These are phyloP conservation scores for Aechmea fasciata DNA, from an alignment of 176 grass and related monocot genomes.

Conservation along the genomic window DNA sequence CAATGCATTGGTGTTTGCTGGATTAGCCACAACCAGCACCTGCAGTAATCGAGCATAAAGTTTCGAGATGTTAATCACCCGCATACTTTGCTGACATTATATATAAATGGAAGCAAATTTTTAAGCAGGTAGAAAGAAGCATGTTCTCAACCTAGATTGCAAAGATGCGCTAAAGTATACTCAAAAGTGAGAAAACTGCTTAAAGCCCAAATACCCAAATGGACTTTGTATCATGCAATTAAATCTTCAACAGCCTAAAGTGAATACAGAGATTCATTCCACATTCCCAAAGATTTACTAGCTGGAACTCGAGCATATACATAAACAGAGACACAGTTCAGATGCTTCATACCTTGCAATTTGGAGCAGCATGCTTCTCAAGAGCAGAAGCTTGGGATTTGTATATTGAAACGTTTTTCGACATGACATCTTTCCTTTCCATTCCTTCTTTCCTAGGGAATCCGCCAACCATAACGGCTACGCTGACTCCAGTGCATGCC, in stretches of 20 bases:
- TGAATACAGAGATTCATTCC: too few relatives aligned
- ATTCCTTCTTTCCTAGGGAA: constrained; percentile 98
- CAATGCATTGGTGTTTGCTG: constrained; percentile 94
- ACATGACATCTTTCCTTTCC: constrained; percentile 98
- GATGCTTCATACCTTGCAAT: constrained; percentile 61
- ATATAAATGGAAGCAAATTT: neutral
- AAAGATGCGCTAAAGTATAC: neutral
- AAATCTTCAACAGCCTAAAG: too few relatives aligned
- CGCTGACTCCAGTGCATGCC: constrained; percentile 91
- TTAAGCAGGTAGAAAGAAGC: neutral
- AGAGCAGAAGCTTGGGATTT: constrained; percentile 93
- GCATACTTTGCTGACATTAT: neutral
- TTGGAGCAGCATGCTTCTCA: constrained; percentile 72
- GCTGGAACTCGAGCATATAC: too few relatives aligned
- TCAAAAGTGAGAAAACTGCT: neutral
- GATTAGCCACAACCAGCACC: constrained; percentile 96
- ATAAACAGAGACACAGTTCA: neutral
- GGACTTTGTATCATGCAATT: too few relatives aligned
- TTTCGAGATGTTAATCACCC: neutral
- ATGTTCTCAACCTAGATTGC: neutral
- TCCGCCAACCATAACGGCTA: constrained; percentile 97
- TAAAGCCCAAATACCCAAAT: neutral
- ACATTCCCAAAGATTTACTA: too few relatives aligned
- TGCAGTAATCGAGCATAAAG: constrained; percentile 16
- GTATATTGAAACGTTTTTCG: constrained; percentile 98